phyloP scores from a whole-genome alignment of 208 protist species.

The Angomonas deanei region DNA sequence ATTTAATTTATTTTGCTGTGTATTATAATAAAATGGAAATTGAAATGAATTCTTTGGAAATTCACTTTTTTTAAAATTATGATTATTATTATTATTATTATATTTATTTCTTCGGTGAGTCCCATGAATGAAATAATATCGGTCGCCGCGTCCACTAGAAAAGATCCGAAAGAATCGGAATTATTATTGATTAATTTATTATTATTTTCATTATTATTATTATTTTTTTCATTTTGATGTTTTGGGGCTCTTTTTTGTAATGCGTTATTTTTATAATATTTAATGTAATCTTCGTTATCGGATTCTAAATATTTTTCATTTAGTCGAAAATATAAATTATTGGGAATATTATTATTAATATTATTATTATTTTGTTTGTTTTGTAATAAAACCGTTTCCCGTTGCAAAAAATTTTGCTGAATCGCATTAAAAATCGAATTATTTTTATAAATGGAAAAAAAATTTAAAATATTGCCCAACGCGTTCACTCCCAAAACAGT shows the following conservation, averaged over 20 bases:
- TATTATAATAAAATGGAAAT: slow-evolving; percentile 5
- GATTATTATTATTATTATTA: slow-evolving; percentile 8
- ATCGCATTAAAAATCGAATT: background rate
- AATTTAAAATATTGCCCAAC: slow-evolving; percentile 4
- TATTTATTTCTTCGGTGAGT: background rate
- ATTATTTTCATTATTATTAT: slow-evolving; percentile 3
- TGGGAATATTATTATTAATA: background rate
- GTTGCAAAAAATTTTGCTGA: background rate
- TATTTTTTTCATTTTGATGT: background rate
- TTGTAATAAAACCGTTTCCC: background rate
- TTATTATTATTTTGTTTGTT: background rate
- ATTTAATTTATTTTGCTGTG: background rate
- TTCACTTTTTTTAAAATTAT: slow-evolving; percentile 3
- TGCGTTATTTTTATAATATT: slow-evolving; percentile 10
- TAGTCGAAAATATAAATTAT: background rate
- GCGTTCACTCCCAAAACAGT: background rate
- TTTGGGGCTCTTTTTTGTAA: background rate
- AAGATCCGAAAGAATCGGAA: background rate
- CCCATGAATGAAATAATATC: background rate
- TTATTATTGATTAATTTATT: background rate
- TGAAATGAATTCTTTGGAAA: slow-evolving; percentile 1
- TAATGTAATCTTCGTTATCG: background rate
- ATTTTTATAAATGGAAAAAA: slow-evolving; percentile 8
- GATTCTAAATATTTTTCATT: slow-evolving; percentile 2
- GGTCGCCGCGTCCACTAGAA: background rate